Conservation (phyloP, 129 eudicot genomes). For the Helianthus tuberosus region DNA sequence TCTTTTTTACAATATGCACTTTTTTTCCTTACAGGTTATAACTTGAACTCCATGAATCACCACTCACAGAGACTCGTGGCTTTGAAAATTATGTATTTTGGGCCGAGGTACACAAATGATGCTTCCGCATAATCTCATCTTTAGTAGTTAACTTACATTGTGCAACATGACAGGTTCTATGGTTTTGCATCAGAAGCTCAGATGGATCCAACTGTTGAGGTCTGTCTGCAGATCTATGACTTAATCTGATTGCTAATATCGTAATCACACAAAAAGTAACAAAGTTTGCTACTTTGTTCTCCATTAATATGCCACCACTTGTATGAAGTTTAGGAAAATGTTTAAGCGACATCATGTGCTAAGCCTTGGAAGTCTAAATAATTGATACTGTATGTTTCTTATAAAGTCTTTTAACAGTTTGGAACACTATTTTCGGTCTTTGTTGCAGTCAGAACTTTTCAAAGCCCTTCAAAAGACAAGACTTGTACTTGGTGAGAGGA, state of each 20-base stretch:
- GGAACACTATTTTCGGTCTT: constrained; percentile 4
- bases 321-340: constrained; percentile 11
- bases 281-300: not conserved
- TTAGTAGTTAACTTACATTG: constrained; percentile 11
- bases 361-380: not conserved
- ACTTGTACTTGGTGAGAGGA: constrained; percentile 74
- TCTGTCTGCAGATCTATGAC: constrained; percentile 27
- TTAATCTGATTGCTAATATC: constrained; percentile 23
- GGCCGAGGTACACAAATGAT: constrained; percentile 62
- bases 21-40: constrained; percentile 44
- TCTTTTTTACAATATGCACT: constrained; percentile 17
- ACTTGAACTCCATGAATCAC: constrained; percentile 40
- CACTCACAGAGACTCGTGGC: constrained; percentile 70
- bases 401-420: not conserved
- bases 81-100: constrained; percentile 88
- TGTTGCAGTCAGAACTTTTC: constrained; percentile 85
- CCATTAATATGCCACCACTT: constrained; percentile 5
- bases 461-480: constrained; percentile 76
- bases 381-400: constrained; percentile 4
- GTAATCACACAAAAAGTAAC: not conserved
- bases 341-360: not conserved
- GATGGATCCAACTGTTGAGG: constrained; percentile 97
- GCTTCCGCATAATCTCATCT: not conserved
- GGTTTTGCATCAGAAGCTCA: constrained; percentile 99
- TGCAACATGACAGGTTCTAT: constrained; percentile 65